Base-by-base conservation (phyloP, 805 yeast genomes). In the Kregervanrija pseudodelftensis region DNA sequence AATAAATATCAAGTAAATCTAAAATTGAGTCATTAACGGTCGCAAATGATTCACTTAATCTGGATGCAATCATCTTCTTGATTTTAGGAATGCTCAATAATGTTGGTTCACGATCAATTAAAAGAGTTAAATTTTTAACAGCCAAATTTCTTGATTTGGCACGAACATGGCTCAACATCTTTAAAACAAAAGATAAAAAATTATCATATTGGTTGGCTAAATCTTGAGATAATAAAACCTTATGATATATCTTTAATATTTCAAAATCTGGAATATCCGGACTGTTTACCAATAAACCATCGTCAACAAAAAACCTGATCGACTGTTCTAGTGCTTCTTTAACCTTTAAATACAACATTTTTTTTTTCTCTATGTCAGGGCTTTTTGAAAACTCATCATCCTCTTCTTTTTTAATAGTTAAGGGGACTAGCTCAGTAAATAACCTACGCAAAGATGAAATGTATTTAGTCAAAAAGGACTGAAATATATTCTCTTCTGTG, bases 11-110 rank as follows among this genome's bases (percentile, higher is more conserved):
- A 22, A 88, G 61, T 35, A 88, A 67, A 37, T 85, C 93, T 30
- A 88, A 64, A 2, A 82, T 82, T 0, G 95, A 86, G 53, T 83
- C 89, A 46, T 88, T 72, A 0, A 87, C 91, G 35, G 81, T 72
- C 0, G 95, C 79, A 2, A 88, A 84, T 0, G 73, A 56, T 49
- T 84, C 91, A 5, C 57, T 61, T 34, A 88, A 62, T 39, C 79
- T 65, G 9, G 60, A 65, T 1, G 77, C 65, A 2, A 88, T 66
- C 0, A 84, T 69, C 2, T 63, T 63, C 50, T 72, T 79, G 7
- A 87, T 73, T 9, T 64, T 63, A 1, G 79, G 72, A 2, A 73
- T 64, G 1, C 68, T 57, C 37, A 85, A 59, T 16, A 87, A 63
- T 0, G 64, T 46, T 1, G 79, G 71, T 41, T 84, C 83, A 30